These are phyloP conservation scores for Trametes pubescens DNA, from an alignment of 1,284 basidiomycete species.

Conservation along the genomic window DNA sequence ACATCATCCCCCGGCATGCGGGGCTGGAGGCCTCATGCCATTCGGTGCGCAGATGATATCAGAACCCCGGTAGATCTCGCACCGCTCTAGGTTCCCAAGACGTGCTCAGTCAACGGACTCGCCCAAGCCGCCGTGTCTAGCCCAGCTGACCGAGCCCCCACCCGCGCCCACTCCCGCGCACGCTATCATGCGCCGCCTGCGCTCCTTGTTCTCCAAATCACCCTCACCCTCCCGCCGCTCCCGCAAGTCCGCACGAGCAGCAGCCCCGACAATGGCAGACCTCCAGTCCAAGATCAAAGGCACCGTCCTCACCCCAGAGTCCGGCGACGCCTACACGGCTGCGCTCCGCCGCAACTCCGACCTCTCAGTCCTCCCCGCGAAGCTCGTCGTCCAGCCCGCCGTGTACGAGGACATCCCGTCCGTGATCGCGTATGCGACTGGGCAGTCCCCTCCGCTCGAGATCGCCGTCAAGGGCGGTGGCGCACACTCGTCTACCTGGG, in stretches of 20 bases:
- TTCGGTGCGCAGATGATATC: constrained; percentile 1
- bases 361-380: constrained; percentile 36
- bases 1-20: neutral
- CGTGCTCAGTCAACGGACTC: constrained; percentile 1
- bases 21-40: neutral
- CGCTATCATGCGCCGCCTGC: constrained; percentile 11
- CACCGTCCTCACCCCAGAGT: constrained; percentile 24
- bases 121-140: constrained; percentile 3
- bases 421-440: constrained; percentile 31
- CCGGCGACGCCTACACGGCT: constrained; percentile 27
- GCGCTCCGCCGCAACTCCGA: constrained; percentile 35
- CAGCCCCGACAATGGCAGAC: constrained; percentile 5
- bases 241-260: neutral
- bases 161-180: neutral
- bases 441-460: constrained; percentile 34
- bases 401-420: constrained; percentile 33
- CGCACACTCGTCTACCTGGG: constrained; percentile 37
- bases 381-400: constrained; percentile 34
- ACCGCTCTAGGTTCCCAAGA: constrained; percentile 4
- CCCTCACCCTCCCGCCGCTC: constrained; percentile 9
- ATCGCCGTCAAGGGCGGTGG: constrained; percentile 41
- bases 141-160: constrained; percentile 5
- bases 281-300: constrained; percentile 20
- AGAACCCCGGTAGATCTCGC: neutral
- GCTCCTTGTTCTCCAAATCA: constrained; percentile 9